phyloP scores from a whole-genome alignment of 257 asterid genomes.

The Rubia yunnanensis region DNA sequence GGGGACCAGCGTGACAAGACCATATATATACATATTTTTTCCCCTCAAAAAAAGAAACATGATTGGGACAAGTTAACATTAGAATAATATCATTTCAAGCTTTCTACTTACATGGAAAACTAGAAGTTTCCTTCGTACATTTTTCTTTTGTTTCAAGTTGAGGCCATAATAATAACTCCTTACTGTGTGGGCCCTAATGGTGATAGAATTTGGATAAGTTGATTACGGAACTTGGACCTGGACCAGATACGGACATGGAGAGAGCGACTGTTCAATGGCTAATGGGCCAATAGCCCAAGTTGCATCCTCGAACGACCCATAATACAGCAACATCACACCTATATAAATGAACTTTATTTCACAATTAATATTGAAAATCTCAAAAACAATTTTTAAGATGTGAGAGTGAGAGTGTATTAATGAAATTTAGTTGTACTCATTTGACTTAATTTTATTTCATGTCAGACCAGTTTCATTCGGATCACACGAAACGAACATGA shows the following conservation, averaged over 20 bases:
- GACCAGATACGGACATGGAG: not conserved
- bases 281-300: not conserved
- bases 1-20: no score
- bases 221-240: not conserved
- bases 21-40: no score
- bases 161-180: not conserved
- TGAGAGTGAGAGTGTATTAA: no score
- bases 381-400: no score
- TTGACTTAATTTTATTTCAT: no score
- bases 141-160: not conserved
- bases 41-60: no score
- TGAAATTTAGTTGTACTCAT: no score
- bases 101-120: not conserved
- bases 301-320: not conserved
- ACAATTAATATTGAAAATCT: not conserved
- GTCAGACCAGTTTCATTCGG: no score
- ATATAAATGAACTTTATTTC: not conserved
- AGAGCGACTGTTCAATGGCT: not conserved
- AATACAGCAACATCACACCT: not conserved
- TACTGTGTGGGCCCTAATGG: not conserved
- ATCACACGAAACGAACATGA: no score
- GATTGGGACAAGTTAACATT: not conserved
- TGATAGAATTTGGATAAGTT: slow-evolving; percentile 3
- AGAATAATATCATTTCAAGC: not conserved
- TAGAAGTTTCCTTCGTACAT: no score